phyloP scores from a whole-genome alignment of 306 rosid species.

The Cicer bijugum region DNA sequence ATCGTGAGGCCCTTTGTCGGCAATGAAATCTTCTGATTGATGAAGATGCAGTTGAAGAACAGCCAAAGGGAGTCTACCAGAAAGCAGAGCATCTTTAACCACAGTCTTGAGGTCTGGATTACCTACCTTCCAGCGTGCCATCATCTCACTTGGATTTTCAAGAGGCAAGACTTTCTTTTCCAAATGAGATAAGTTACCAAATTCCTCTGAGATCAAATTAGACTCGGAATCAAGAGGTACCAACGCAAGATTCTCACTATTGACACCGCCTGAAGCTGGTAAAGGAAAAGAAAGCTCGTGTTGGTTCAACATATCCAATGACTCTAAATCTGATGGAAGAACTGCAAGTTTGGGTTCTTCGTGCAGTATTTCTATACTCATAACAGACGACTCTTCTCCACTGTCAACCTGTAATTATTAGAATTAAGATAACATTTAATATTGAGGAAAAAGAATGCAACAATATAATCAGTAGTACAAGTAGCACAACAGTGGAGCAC shows the following conservation, averaged over 20 bases:
- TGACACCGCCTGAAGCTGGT: slow-evolving; percentile 47
- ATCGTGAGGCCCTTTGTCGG: slow-evolving; percentile 75
- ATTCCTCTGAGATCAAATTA: slow-evolving; percentile 58
- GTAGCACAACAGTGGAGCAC: slow-evolving; percentile 37
- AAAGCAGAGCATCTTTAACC: slow-evolving; percentile 88
- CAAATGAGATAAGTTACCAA: slow-evolving; percentile 56
- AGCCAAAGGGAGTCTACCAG: slow-evolving; percentile 97
- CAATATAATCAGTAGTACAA: slow-evolving; percentile 28
- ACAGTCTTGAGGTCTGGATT: slow-evolving; percentile 83
- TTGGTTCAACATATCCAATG: slow-evolving; percentile 58
- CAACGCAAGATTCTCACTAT: slow-evolving; percentile 62
- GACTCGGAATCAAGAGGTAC: slow-evolving; percentile 57
- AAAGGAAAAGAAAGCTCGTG: slow-evolving; percentile 60
- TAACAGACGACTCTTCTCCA: slow-evolving; percentile 54
- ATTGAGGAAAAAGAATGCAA: slow-evolving; percentile 20
- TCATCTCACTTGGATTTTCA: slow-evolving; percentile 93
- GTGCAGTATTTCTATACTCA: slow-evolving; percentile 53
- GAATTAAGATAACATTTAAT: slow-evolving; percentile 41
- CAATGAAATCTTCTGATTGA: slow-evolving; percentile 62
- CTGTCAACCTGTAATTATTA: slow-evolving; percentile 63
- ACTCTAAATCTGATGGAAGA: slow-evolving; percentile 55
- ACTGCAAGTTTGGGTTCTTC: slow-evolving; percentile 63
- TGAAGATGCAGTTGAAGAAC: slow-evolving; percentile 95
- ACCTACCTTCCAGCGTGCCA: slow-evolving; percentile 92
- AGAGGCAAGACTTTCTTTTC: slow-evolving; percentile 60